Evolutionary conservation across 2,329 filamentous ascomycete genomes (phyloP).

Genomic region (Stachybotrys chartarum): DNA sequence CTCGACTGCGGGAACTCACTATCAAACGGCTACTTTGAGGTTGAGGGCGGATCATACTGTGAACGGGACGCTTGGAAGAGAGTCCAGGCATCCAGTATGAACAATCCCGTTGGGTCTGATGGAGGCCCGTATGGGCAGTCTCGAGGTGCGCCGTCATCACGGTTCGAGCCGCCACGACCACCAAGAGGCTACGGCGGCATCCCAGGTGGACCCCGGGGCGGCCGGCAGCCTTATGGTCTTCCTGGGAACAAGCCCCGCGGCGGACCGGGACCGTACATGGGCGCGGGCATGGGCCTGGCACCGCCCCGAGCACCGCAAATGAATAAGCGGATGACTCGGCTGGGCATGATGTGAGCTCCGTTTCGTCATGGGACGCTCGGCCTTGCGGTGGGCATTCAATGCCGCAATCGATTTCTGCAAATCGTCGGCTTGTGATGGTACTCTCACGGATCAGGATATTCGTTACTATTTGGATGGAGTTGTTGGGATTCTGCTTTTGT

Average conservation of each 20-base stretch:
- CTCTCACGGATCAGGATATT: background rate
- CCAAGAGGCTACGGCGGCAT: background rate
- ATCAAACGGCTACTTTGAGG: slow-evolving; percentile 84
- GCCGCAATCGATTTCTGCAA: no score
- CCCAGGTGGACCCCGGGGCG: slow-evolving; percentile 5
- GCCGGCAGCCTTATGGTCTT: slow-evolving; percentile 7
- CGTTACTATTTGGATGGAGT: background rate
- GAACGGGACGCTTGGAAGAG: slow-evolving; percentile 72
- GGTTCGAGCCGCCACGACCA: slow-evolving; percentile 1
- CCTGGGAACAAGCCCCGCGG: slow-evolving; percentile 5
- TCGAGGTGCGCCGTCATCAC: slow-evolving; percentile 10
- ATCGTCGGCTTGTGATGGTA: background rate
- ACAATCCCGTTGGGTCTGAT: slow-evolving; percentile 2
- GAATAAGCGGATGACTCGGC: slow-evolving; percentile 56
- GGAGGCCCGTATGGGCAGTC: slow-evolving; percentile 9
- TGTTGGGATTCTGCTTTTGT: background rate
- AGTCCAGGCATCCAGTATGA: slow-evolving; percentile 25
- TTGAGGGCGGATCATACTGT: slow-evolving; percentile 73
- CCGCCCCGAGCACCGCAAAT: slow-evolving; percentile 35
- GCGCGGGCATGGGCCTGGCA: slow-evolving; percentile 8
- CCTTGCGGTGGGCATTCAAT: background rate
- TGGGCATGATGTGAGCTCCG: slow-evolving; percentile 45
- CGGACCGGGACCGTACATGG: slow-evolving; percentile 6
- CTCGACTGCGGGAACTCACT: slow-evolving; percentile 68
- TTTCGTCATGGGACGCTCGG: background rate